A percentile compares a stretch with the other conserved stretches of the same genome.
Conservation (phyloP, 148 eudicot species). For the Camellia granthamiana region DNA sequence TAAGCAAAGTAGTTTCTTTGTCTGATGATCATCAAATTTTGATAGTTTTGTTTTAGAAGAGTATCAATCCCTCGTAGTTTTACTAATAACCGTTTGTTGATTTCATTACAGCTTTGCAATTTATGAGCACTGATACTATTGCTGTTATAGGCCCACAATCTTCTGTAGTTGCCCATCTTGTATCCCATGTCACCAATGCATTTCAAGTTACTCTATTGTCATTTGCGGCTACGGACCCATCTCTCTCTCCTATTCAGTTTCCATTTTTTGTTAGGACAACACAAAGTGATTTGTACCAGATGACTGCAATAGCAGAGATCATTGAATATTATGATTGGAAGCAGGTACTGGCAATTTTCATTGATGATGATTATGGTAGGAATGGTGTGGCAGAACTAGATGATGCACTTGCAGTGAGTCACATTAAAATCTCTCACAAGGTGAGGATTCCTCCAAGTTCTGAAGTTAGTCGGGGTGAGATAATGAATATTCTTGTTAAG, state of each 20-base stretch:
- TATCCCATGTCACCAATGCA: slow-evolving; percentile 59
- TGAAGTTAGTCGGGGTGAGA: slow-evolving; percentile 45
- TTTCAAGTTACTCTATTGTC: slow-evolving; percentile 78
- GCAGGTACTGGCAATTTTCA: slow-evolving; percentile 58
- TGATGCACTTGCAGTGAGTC: slow-evolving; percentile 69
- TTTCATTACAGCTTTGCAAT: slow-evolving; percentile 60
- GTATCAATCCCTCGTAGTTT: slow-evolving; percentile 9
- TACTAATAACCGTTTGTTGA: slow-evolving; percentile 11
- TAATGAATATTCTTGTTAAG: slow-evolving; percentile 75
- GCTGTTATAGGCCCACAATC: slow-evolving; percentile 95
- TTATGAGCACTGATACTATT: slow-evolving; percentile 71
- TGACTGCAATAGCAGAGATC: slow-evolving; percentile 79
- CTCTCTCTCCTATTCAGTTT: slow-evolving; percentile 63
- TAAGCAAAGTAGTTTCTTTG: neutral
- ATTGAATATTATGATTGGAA: slow-evolving; percentile 72
- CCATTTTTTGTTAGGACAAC: slow-evolving; percentile 81
- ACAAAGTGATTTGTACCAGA: slow-evolving; percentile 74
- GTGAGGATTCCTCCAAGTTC: slow-evolving; percentile 57
- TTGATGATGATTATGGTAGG: slow-evolving; percentile 92
- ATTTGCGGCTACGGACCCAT: slow-evolving; percentile 88
- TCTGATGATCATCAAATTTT: neutral
- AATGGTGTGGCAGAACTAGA: slow-evolving; percentile 74
- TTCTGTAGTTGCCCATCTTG: slow-evolving; percentile 68
- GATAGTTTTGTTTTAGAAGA: neutral
- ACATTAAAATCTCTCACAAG: slow-evolving; percentile 65